Evolutionary conservation across 345 rosid species (phyloP).

Genomic region (Balakata baccata): DNA sequence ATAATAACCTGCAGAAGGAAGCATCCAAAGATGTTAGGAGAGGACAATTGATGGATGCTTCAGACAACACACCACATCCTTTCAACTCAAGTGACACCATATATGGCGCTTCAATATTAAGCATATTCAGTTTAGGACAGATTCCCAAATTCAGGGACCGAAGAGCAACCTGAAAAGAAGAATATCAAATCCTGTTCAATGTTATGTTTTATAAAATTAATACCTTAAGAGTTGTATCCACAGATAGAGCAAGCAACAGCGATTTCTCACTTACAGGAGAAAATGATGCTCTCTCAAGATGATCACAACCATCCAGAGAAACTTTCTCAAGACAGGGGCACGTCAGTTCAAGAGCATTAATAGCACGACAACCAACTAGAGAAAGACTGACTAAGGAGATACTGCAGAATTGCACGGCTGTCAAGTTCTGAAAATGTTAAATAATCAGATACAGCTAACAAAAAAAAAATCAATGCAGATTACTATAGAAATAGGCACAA

Average conservation of each 20-base stretch:
- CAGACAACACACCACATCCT: constrained; percentile 89
- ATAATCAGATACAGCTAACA: constrained; percentile 8
- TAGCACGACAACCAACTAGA: constrained; percentile 84
- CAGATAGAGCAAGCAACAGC: neutral
- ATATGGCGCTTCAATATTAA: constrained; percentile 67
- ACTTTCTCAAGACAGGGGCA: constrained; percentile 84
- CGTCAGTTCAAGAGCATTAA: constrained; percentile 65
- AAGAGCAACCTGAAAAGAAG: constrained; percentile 68
- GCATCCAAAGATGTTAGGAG: constrained; percentile 82
- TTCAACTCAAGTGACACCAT: constrained; percentile 90
- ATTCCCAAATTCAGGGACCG: constrained; percentile 87
- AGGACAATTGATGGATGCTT: constrained; percentile 79
- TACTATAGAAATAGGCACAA: neutral
- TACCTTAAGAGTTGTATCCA: neutral
- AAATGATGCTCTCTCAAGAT: constrained; percentile 85
- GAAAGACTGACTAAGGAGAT: constrained; percentile 78
- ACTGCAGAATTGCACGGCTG: constrained; percentile 64
- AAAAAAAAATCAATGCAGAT: neutral
- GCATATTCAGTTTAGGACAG: constrained; percentile 79
- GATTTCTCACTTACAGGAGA: constrained; percentile 62
- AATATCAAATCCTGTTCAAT: neutral
- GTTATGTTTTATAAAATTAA: neutral
- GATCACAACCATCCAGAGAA: constrained; percentile 95
- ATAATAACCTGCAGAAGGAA: constrained; percentile 81
- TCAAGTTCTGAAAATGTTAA: constrained; percentile 63